Base-by-base conservation (phyloP, 2,329 filamentous ascomycete genomes). In the Arthrobotrys megalospora region DNA sequence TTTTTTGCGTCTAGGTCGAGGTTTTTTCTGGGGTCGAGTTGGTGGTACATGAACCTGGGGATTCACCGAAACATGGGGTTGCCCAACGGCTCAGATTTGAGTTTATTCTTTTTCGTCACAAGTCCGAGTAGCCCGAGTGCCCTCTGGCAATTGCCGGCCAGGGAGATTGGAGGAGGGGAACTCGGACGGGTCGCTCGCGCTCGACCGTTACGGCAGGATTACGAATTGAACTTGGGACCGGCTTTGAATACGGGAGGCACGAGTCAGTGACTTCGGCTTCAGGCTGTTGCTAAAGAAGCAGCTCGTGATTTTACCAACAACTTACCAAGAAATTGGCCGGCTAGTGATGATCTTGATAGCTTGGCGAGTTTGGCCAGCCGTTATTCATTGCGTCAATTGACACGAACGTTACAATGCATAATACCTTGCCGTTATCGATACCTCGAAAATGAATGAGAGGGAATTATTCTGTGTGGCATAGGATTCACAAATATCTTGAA, bases 1-100 rank as follows among this genome's bases (percentile, higher is more conserved):
- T 45, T 48, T 48, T 47, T 48, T 14, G 19, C 21, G 11, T 12
- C 21, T 8, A 14, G 11, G 14, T 47, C 12, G 41, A 48, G n/a
- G 12, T 45, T 45, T 43, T 45, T 64, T 32, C 60, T 64, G 38
- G 60, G 34, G 41, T 64, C 32, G 41, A 48, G 19, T 43, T 55
- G 64, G 67, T 70, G 43, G 67, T 43, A 70, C 67, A 64, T 41
- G 36, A n/a, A 3, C 7, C 67, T 71, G 67, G 67, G 67, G 64
- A 71, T 71, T 71, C 45, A 71, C 67, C 67, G 55, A 71, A 71
- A 63, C 45, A 53, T 69, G 65, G 65, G 55, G 64, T 67, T 53
- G 63, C 52, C 24, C 52, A 55, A 28, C 52, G 28, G 28, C 28
- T 55, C 12, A 55, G n/a, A 14, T 28, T 19, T 36, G 52, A 55